Evolutionary conservation across 768 basidiomycete species (phyloP).

Genomic region (Suillus occidentalis): DNA sequence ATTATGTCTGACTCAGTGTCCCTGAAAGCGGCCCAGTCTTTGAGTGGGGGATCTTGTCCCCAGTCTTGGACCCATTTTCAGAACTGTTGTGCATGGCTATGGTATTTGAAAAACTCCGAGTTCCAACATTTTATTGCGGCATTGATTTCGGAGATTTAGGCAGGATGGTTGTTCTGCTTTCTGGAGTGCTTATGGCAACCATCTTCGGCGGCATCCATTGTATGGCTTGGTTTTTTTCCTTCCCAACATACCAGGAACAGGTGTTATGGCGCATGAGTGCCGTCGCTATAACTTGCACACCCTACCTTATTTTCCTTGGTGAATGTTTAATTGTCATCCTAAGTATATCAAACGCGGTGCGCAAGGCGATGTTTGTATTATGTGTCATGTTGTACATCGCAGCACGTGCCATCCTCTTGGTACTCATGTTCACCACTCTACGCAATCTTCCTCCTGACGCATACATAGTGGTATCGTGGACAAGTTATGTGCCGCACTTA

Average conservation of each 20-base stretch:
- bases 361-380: not conserved
- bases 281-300: conserved; percentile 10
- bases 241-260: conserved; percentile 18
- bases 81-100: no score
- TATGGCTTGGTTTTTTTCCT: conserved; percentile 23
- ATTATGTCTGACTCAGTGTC: no score
- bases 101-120: not conserved
- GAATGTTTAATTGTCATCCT: no score
- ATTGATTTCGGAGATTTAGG: no score
- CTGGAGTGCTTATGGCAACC: conserved; percentile 7
- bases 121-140: not conserved
- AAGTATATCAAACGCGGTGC: not conserved
- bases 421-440: not conserved
- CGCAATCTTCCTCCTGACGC: not conserved
- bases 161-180: no score
- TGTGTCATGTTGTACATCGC: not conserved
- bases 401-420: not conserved
- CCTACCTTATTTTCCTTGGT: not conserved
- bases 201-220: conserved; percentile 31
- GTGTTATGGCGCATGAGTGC: conserved; percentile 23
- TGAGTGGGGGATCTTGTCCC: no score
- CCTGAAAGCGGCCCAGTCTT: no score
- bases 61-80: not conserved
- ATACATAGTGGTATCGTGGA: not conserved
- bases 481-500: not conserved